Percentiles rank a stretch among this genome's conserved stretches.
phyloP scores from a whole-genome alignment of 2,329 filamentous ascomycete genomes.

The Xylaria sp. region DNA sequence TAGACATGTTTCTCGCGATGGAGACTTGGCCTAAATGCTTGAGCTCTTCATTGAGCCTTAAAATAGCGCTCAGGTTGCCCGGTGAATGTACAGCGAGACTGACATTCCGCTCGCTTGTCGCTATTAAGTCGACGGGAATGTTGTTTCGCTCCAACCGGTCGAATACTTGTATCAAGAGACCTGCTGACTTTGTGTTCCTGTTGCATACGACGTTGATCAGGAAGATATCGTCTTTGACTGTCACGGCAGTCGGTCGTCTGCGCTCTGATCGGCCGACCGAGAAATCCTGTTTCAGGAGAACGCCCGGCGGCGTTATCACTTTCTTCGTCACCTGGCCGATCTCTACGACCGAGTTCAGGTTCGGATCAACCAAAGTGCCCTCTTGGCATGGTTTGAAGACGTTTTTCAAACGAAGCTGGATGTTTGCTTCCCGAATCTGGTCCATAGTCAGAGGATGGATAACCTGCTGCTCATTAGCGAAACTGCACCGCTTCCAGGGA shows the following conservation, averaged over 20 bases:
- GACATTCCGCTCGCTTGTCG: constrained; percentile 30
- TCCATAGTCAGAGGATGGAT: constrained; percentile 82
- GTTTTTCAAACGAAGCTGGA: constrained; percentile 62
- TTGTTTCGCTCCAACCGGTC: constrained; percentile 29
- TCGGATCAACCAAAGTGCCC: constrained; percentile 60
- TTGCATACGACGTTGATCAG: constrained; percentile 30
- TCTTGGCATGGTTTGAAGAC: constrained; percentile 58
- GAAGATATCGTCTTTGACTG: constrained; percentile 29
- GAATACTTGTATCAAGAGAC: constrained; percentile 29
- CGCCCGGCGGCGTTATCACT: constrained; percentile 23
- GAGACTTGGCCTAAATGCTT: constrained; percentile 28
- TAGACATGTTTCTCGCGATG: constrained; percentile 27
- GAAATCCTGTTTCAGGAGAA: constrained; percentile 31
- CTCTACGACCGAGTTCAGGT: constrained; percentile 13
- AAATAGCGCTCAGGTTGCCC: constrained; percentile 20
- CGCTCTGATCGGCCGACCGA: constrained; percentile 28
- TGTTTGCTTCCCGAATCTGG: constrained; percentile 58
- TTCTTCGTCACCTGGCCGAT: constrained; percentile 14
- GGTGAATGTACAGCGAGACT: constrained; percentile 29
- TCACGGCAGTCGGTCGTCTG: constrained; percentile 29
- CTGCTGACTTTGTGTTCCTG: constrained; percentile 29
- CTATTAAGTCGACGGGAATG: constrained; percentile 27
- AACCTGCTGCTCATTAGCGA: constrained; percentile 44
- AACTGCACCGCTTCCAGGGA: background rate
- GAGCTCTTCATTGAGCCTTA: constrained; percentile 27